Evolutionary conservation across 1,139 yeast species (phyloP).

Genomic region (Pichia sp.): DNA sequence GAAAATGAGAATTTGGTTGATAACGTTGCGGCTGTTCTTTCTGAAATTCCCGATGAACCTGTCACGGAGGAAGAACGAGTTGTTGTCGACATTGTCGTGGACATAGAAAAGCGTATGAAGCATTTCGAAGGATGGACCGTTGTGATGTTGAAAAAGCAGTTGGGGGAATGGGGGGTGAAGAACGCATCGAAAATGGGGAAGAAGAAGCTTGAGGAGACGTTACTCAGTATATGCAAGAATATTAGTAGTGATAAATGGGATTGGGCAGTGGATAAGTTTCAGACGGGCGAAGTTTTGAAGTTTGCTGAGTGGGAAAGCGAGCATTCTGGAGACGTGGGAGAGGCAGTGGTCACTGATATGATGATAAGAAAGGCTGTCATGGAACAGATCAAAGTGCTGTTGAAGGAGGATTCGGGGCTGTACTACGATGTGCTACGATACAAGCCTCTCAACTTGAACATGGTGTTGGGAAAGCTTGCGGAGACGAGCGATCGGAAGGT

Average conservation of each 20-base stretch:
- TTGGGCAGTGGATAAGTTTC: slow-evolving; percentile 1
- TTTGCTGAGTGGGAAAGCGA: slow-evolving; percentile 8
- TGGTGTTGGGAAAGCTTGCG: slow-evolving; percentile 10
- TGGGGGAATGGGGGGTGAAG: slow-evolving; percentile 13
- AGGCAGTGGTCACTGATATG: neutral
- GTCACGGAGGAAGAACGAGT: neutral
- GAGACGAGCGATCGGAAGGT: slow-evolving; percentile 17
- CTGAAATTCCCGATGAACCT: neutral
- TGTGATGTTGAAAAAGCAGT: slow-evolving; percentile 5
- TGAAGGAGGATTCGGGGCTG: slow-evolving; percentile 21
- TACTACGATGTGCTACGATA: slow-evolving; percentile 19
- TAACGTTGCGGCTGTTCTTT: neutral
- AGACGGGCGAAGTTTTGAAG: slow-evolving; percentile 1
- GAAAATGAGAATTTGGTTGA: neutral
- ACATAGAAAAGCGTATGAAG: neutral
- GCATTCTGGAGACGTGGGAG: slow-evolving; percentile 1
- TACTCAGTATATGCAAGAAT: slow-evolving; percentile 50
- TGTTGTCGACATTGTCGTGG: neutral
- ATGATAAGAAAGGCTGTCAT: neutral
- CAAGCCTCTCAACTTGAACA: slow-evolving; percentile 25
- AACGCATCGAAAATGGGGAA: slow-evolving; percentile 1
- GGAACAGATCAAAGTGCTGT: slow-evolving; percentile 13
- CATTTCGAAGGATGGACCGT: slow-evolving; percentile 5
- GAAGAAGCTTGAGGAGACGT: neutral
- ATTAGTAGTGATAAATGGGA: slow-evolving; percentile 59